These are phyloP conservation scores for Phtheirospermum japonicum DNA, from an alignment of 257 asterid species.

Conservation along the genomic window DNA sequence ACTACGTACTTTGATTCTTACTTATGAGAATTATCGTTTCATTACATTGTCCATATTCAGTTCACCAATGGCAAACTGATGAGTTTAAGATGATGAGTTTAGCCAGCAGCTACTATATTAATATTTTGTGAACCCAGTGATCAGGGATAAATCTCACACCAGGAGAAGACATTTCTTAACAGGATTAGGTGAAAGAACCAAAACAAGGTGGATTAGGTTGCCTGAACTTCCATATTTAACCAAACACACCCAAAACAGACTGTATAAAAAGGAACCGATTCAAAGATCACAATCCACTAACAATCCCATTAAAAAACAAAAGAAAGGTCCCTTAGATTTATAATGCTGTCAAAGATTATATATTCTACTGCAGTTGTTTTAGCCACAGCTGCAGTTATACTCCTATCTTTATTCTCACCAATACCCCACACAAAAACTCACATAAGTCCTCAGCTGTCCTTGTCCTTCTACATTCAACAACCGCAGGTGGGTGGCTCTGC, in stretches of 20 bases:
- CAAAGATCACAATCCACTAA: slow-evolving; percentile 7
- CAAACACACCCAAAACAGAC: slow-evolving; percentile 40
- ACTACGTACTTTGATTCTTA: not conserved
- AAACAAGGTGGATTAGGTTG: slow-evolving; percentile 51
- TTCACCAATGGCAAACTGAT: not conserved
- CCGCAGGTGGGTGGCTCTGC: slow-evolving; percentile 37
- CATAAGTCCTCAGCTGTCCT: slow-evolving; percentile 31
- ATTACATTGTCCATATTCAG: not conserved
- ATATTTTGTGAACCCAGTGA: not conserved
- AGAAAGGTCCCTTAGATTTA: not conserved
- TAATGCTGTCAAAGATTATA: slow-evolving; percentile 59
- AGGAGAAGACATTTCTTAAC: not conserved
- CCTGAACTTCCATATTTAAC: slow-evolving; percentile 34
- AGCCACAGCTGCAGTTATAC: slow-evolving; percentile 61
- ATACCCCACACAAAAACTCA: slow-evolving; percentile 39
- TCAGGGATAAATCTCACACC: not conserved
- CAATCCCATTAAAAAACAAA: slow-evolving; percentile 2
- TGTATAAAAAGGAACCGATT: slow-evolving; percentile 33
- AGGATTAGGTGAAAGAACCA: not conserved
- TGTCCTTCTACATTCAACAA: slow-evolving; percentile 69
- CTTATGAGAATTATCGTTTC: not conserved
- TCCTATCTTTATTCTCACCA: slow-evolving; percentile 72
- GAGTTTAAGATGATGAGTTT: not conserved
- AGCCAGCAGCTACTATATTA: not conserved
- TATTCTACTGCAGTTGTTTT: slow-evolving; percentile 60